A percentile compares a stretch with the other conserved stretches of the same genome.
Evolutionary conservation across 495 filamentous ascomycete genomes (phyloP).

Genomic region (Xylaria telfairii): DNA sequence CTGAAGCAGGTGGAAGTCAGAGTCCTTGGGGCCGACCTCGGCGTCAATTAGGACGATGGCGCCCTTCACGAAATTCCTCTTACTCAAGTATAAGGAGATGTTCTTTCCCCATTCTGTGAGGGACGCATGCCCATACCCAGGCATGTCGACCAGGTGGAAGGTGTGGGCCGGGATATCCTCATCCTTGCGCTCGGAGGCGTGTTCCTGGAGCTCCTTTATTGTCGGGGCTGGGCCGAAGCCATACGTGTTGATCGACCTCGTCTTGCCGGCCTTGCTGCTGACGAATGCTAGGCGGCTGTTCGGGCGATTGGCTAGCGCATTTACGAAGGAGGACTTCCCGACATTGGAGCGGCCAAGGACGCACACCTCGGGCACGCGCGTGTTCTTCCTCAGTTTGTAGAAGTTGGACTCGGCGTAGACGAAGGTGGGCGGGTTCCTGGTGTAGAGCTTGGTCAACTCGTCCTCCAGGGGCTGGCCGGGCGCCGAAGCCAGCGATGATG

Average conservation of each 20-base stretch:
- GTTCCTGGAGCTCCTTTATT: slow-evolving; percentile 28
- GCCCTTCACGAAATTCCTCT: slow-evolving; percentile 76
- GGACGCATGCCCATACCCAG: slow-evolving; percentile 86
- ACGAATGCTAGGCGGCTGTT: slow-evolving; percentile 61
- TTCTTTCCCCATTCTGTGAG: slow-evolving; percentile 80
- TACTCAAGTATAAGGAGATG: slow-evolving; percentile 81
- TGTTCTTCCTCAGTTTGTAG: slow-evolving; percentile 64
- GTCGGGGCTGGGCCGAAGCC: slow-evolving; percentile 63
- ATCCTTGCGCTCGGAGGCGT: slow-evolving; percentile 40
- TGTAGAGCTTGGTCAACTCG: slow-evolving; percentile 69
- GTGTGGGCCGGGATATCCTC: slow-evolving; percentile 60
- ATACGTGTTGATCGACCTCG: slow-evolving; percentile 84
- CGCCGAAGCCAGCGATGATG: slow-evolving; percentile 26
- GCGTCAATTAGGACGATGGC: slow-evolving; percentile 85
- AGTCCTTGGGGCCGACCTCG: slow-evolving; percentile 76
- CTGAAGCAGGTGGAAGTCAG: slow-evolving; percentile 69
- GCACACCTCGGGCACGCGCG: slow-evolving; percentile 63
- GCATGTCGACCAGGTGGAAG: slow-evolving; percentile 84
- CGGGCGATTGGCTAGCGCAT: slow-evolving; percentile 70
- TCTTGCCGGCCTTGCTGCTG: slow-evolving; percentile 76
- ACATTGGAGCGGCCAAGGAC: slow-evolving; percentile 83
- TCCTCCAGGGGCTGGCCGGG: slow-evolving; percentile 26
- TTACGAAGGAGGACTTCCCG: slow-evolving; percentile 88
- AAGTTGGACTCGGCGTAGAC: slow-evolving; percentile 76
- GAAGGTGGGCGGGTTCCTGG: slow-evolving; percentile 63